A percentile compares a stretch with the other conserved stretches of the same genome.
These are phyloP conservation scores for Paraconiothyrium brasiliense DNA, from an alignment of 2,329 filamentous ascomycete species.

Conservation along the genomic window DNA sequence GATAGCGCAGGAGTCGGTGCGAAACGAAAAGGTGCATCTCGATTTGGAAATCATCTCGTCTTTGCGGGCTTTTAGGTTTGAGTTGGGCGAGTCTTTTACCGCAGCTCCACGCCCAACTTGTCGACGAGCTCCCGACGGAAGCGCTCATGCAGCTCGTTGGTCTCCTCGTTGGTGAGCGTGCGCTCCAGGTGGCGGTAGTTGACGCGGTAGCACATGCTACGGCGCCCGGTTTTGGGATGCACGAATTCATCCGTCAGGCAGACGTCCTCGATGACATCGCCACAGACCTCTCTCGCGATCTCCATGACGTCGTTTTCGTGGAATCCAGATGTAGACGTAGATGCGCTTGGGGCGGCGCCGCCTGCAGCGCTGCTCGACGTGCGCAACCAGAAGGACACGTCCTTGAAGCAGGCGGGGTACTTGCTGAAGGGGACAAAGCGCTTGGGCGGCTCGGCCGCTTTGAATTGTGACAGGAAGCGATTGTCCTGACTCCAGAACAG, in stretches of 20 bases:
- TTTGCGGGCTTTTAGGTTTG: too few species aligned
- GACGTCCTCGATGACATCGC: conserved; percentile 89
- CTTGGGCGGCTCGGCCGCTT: conserved; percentile 55
- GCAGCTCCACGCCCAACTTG: conserved; percentile 80
- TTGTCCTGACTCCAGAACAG: conserved; percentile 92
- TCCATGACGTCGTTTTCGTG: conserved; percentile 99
- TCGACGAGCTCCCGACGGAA: conserved; percentile 73
- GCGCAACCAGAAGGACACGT: conserved; percentile 90
- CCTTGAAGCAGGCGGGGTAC: conserved; percentile 87
- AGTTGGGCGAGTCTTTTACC: conserved; percentile 56
- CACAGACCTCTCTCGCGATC: conserved; percentile 82
- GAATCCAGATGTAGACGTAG: conserved; percentile 57
- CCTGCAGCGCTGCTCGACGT: conserved; percentile 37
- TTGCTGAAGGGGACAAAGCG: conserved; percentile 90
- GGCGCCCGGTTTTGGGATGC: conserved; percentile 83
- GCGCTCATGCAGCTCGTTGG: conserved; percentile 76
- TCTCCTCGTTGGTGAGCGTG: conserved; percentile 85
- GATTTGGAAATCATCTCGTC: too few species aligned
- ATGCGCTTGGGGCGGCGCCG: conserved; percentile 22
- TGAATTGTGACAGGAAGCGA: conserved; percentile 88
- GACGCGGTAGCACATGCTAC: conserved; percentile 90
- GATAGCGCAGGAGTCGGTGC: not conserved
- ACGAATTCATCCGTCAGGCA: conserved; percentile 84
- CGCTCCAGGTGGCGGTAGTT: conserved; percentile 93
- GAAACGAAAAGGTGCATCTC: too few species aligned